Base-by-base conservation (phyloP, 202 grass and related monocot species). In the Panicum virgatum region DNA sequence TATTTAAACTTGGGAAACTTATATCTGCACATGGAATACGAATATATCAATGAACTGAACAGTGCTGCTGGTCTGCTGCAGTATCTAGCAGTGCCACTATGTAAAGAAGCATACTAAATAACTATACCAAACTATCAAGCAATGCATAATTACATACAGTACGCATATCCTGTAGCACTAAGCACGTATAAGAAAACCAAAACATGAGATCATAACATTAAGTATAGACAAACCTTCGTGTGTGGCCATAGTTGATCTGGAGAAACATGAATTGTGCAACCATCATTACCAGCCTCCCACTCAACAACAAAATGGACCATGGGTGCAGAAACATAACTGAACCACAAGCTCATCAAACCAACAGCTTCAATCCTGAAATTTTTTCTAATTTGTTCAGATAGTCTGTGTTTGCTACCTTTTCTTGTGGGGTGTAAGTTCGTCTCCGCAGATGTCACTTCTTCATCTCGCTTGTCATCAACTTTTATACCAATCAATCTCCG, bases 181-280 rank as follows among this genome's bases (percentile, higher is more conserved):
- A 51, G 14, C 19, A 18, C 72, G 16, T 51, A 51, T 27, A 34
- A 42, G 30, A 68, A 74, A 68, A 62, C 40, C 46, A 57, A 48
- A 36, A 52, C 62, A 76, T 54, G 25, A n/a, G 26, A 23, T 65
- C 23, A 70, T 60, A 59, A 39, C 36, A 27, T 72, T 52, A 34
- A 84, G 29, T n/a, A 63, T 37, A 60, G 19, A 72, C 71, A 88
- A 76, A 97, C 95, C 95, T 97, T 97, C 63, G 95, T 94, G 67
- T 97, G 95, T 16, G 95, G 92, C 95, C 95, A 97, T 80, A 97
- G 84, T 79, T 97, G 92, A 82, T 94, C 92, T 60, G 95, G 95
- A 79, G 92, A 97, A 81, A 94, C 90, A 81, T 85, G 95, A 58
- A 97, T 88, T 66, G 90, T 86, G 84, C 92, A 97, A 37, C 92